A percentile compares a stretch with the other conserved stretches of the same genome.
phyloP scores from a whole-genome alignment of 2,329 filamentous ascomycete species.

The Ophiostoma australiae region DNA sequence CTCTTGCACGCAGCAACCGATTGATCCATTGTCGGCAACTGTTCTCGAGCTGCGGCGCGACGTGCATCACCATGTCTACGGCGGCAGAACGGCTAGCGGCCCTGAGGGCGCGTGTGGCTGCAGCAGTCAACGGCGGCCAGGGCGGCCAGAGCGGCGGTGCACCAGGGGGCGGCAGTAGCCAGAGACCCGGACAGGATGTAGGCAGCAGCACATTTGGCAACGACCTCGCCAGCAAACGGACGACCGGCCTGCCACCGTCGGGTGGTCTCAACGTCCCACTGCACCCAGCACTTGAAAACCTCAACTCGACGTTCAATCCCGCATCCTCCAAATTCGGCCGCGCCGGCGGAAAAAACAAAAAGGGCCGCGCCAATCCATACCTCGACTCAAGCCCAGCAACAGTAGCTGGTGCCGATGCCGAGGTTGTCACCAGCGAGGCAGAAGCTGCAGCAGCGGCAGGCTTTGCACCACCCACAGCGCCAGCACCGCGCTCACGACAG shows the following conservation, averaged over 20 bases:
- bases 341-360: slow-evolving; percentile 22
- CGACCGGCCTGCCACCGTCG: slow-evolving; percentile 25
- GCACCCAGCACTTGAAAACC: slow-evolving; percentile 66
- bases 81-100: slow-evolving; percentile 66
- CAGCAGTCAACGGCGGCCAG: slow-evolving; percentile 50
- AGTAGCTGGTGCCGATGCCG: slow-evolving; percentile 39
- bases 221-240: slow-evolving; percentile 20
- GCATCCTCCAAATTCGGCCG: slow-evolving; percentile 30
- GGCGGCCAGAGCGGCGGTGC: not conserved
- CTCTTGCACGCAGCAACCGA: not conserved
- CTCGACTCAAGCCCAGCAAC: slow-evolving; percentile 65
- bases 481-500: slow-evolving; percentile 55
- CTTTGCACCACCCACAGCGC: slow-evolving; percentile 41
- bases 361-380: slow-evolving; percentile 62
- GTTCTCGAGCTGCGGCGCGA: not conserved
- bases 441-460: slow-evolving; percentile 46
- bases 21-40: not conserved
- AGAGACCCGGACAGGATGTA: not conserved
- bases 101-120: slow-evolving; percentile 73
- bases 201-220: slow-evolving; percentile 42
- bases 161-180: not conserved
- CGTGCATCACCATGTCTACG: slow-evolving; percentile 21
- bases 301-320: slow-evolving; percentile 46
- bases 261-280: slow-evolving; percentile 71
- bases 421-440: slow-evolving; percentile 69